Conservation (phyloP, 2,329 filamentous ascomycete genomes). For the Stagonosporopsis tanaceti region DNA sequence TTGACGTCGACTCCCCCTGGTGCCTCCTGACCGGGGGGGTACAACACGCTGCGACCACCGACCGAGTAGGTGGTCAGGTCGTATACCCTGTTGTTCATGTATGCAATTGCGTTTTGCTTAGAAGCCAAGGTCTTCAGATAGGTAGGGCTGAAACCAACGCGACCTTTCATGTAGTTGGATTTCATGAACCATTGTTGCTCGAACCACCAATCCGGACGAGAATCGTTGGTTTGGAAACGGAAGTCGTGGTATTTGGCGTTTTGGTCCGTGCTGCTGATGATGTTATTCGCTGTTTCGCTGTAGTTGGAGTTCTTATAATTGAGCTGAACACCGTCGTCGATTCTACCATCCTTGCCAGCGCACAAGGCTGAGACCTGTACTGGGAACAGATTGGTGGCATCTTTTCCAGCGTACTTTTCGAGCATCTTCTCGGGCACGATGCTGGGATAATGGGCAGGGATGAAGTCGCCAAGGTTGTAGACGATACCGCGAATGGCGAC, state of each 20-base stretch:
- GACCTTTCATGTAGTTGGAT: conserved; percentile 82
- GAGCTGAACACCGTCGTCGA: conserved; percentile 78
- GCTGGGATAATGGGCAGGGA: conserved; percentile 79
- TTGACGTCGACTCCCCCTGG: conserved; percentile 62
- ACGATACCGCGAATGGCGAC: conserved; percentile 88
- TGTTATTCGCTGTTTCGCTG: conserved; percentile 66
- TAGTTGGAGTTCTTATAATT: conserved; percentile 83
- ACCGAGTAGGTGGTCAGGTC: conserved; percentile 85
- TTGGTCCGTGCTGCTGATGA: conserved; percentile 71
- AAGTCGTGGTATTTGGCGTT: conserved; percentile 93
- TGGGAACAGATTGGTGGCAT: conserved; percentile 89
- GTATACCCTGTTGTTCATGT: conserved; percentile 81
- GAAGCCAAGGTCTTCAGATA: conserved; percentile 77
- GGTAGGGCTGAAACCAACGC: conserved; percentile 80
- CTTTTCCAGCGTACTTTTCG: conserved; percentile 82
- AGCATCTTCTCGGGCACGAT: conserved; percentile 69
- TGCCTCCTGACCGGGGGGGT: conserved; percentile 55
- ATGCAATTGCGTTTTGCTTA: conserved; percentile 74
- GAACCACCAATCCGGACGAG: conserved; percentile 87
- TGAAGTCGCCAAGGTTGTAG: conserved; percentile 79
- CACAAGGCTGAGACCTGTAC: conserved; percentile 94
- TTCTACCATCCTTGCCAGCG: conserved; percentile 73
- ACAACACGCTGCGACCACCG: conserved; percentile 73
- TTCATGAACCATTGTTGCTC: conserved; percentile 85
- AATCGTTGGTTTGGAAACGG: conserved; percentile 81